A percentile compares a stretch with the other conserved stretches of the same genome.
phyloP scores from a whole-genome alignment of 352 stramenopile species.

The Phytophthora sansomeana region DNA sequence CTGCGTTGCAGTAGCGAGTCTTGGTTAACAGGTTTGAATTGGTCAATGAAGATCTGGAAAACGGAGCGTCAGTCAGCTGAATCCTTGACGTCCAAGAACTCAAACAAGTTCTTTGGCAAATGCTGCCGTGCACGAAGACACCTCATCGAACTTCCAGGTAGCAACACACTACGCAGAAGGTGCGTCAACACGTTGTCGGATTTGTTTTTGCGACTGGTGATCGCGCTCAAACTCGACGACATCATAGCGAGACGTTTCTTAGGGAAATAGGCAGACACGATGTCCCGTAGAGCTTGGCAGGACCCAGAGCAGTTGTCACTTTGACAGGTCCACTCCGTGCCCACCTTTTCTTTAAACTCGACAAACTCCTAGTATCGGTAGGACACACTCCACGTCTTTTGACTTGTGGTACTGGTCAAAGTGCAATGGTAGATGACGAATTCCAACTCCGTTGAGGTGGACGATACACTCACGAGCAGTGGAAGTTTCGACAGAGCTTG shows the following conservation, averaged over 20 bases:
- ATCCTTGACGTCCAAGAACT: conserved; percentile 56
- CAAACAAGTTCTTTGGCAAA: conserved; percentile 50
- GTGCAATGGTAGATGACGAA: conserved; percentile 48
- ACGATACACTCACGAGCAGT: conserved; percentile 42
- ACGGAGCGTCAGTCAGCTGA: conserved; percentile 53
- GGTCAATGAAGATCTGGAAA: conserved; percentile 64
- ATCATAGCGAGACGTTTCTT: conserved; percentile 45
- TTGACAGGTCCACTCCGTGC: conserved; percentile 56
- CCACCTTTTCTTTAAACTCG: conserved; percentile 47
- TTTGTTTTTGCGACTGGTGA: conserved; percentile 52
- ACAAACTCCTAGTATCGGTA: conserved; percentile 66
- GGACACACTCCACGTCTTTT: conserved; percentile 46
- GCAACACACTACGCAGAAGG: conserved; percentile 58
- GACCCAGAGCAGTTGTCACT: conserved; percentile 58
- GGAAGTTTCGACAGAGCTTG: conserved; percentile 38
- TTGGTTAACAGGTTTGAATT: too few relatives aligned
- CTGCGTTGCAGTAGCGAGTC: too few relatives aligned
- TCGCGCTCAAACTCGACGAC: conserved; percentile 35
- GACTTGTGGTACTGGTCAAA: conserved; percentile 43
- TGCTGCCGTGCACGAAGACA: conserved; percentile 50
- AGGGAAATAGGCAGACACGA: conserved; percentile 55
- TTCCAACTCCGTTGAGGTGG: conserved; percentile 37
- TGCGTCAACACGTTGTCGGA: conserved; percentile 62
- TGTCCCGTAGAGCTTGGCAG: conserved; percentile 64
- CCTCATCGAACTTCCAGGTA: conserved; percentile 68